These are phyloP conservation scores for Boletellus deceptivus DNA, from an alignment of 1,284 basidiomycete species.

Conservation along the genomic window DNA sequence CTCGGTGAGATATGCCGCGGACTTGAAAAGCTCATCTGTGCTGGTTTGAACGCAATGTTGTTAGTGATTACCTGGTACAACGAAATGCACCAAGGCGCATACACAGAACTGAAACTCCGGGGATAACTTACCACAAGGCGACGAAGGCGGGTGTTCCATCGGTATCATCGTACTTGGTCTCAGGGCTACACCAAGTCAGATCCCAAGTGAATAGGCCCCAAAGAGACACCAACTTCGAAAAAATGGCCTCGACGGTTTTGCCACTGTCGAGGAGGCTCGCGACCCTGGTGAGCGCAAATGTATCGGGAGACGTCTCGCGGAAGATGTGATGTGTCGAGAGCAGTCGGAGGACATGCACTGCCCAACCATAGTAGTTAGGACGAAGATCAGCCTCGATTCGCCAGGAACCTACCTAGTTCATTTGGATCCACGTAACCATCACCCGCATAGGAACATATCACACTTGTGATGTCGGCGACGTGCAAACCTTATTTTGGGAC, in stretches of 20 bases:
- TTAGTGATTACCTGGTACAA: conserved; percentile 5
- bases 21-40: conserved; percentile 70
- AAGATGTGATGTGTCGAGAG: conserved; percentile 72
- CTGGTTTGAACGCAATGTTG: conserved; percentile 34
- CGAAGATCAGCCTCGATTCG: neutral
- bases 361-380: neutral
- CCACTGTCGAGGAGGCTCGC: conserved; percentile 66
- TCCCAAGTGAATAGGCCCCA: neutral
- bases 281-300: conserved; percentile 65
- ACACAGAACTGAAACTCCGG: neutral
- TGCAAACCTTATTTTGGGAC: conserved; percentile 46
- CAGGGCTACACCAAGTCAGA: conserved; percentile 39
- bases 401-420: conserved; percentile 18
- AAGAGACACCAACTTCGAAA: conserved; percentile 26
- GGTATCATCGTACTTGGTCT: conserved; percentile 58
- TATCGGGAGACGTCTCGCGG: conserved; percentile 60
- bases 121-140: conserved; percentile 52
- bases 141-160: conserved; percentile 67
- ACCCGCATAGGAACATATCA: conserved; percentile 30
- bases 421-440: conserved; percentile 18
- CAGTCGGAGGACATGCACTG: conserved; percentile 48
- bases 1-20: conserved; percentile 66
- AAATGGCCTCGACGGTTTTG: conserved; percentile 42
- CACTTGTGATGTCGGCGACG: conserved; percentile 57
- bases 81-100: neutral